Base-by-base conservation (phyloP, 2,329 filamentous ascomycete species). In the Grosmannia serpens region DNA sequence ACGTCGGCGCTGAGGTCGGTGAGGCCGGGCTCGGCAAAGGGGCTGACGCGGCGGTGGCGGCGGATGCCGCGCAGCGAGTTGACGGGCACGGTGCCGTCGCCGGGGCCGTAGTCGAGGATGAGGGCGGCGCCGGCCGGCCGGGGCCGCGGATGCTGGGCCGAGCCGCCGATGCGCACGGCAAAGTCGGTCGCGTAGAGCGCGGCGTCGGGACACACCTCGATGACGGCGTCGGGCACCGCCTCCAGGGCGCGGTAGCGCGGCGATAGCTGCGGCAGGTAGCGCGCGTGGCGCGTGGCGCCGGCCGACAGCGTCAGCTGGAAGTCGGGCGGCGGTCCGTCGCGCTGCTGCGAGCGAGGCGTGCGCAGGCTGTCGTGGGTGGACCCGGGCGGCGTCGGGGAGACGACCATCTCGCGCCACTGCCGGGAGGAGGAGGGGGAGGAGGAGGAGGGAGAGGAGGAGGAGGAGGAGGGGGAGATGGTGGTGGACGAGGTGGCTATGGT, bases 1-100 rank as follows among this genome's bases (percentile, higher is more conserved):
- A 99, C 94, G 68, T 99, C 92, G 0, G 89, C 92, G 64, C 86
- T 91, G 26, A 99, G 77, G 69, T 99, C 94, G 3, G 95, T 91
- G 29, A 86, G 80, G 0, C 94, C 94, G 0, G 94, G 88, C 7
- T 83, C 77, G 1, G 81, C 78, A 66, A 99, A 90, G 4, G 94
- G 90, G 26, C 85, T 91, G 52, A 95, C 87, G 27, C 80, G 78
- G 27, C 78, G 75, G 73, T 99, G 94, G 17, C 79, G 76, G 41
- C 85, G 82, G 70, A 99, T 97, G 26, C 94, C 94, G 35, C 94
- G 87, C 26, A 99, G 80, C 0, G 91, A 95, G 77, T 96, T 95
- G 61, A 88, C 77, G 3, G 94, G 94, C 54, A 99, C 85, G 0
- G 77, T 88, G 65, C 70, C 70, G 59, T 84, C 78, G 3, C 83